Conservation (phyloP, 169 alveolate species). For the Plasmodium coatneyi region DNA sequence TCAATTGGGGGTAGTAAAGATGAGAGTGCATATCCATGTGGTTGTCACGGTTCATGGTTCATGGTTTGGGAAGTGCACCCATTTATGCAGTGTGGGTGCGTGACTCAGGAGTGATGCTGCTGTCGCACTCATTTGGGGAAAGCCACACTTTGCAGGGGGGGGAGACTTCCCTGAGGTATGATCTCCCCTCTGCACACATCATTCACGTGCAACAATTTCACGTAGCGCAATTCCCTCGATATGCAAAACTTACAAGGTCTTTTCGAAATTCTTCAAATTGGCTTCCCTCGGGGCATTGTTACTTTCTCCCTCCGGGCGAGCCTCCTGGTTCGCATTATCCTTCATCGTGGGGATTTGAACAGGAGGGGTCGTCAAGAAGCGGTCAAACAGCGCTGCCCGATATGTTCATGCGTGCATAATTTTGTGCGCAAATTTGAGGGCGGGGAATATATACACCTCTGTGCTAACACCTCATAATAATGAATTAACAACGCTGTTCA, state of each 20-base stretch:
- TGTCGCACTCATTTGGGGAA: too few species aligned
- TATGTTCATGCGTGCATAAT: background rate
- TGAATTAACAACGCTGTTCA: background rate
- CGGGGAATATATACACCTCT: background rate
- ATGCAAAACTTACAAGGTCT: slow-evolving; percentile 23
- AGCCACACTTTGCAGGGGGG: too few species aligned
- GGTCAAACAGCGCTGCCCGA: background rate
- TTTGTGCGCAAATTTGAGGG: background rate
- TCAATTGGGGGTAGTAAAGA: background rate
- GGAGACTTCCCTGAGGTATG: too few species aligned
- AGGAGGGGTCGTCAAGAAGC: background rate
- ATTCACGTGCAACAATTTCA: background rate
- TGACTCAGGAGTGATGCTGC: too few species aligned
- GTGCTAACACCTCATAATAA: background rate
- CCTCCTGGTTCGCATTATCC: slow-evolving; percentile 12
- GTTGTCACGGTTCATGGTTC: too few species aligned
- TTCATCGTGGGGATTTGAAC: background rate
- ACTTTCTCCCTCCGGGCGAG: background rate
- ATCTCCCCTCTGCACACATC: background rate
- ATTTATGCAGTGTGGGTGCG: background rate
- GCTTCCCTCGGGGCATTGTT: slow-evolving; percentile 6
- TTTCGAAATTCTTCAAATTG: slow-evolving; percentile 27
- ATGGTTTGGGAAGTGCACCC: background rate
- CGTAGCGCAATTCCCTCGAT: background rate
- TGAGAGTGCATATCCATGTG: background rate